A percentile compares a stretch with the other conserved stretches of the same genome.
Conservation (phyloP, 495 filamentous ascomycete genomes). For the Neurospora tetraspora region DNA sequence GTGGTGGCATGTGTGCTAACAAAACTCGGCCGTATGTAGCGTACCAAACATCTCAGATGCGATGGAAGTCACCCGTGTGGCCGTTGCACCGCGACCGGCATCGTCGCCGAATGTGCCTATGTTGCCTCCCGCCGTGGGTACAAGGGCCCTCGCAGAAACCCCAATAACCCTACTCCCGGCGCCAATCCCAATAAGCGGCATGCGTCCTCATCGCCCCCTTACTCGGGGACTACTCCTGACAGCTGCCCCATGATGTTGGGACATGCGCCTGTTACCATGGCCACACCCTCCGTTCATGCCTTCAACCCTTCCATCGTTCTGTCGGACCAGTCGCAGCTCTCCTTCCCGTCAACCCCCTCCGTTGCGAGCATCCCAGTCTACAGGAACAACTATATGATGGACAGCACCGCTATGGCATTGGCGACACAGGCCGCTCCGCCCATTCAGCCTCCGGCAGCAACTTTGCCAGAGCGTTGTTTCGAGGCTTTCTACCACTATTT, state of each 20-base stretch:
- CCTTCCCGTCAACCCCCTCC: slow-evolving; percentile 24
- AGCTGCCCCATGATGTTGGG: slow-evolving; percentile 39
- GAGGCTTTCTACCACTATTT: slow-evolving; percentile 55
- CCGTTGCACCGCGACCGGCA: slow-evolving; percentile 30
- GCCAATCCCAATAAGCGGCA: slow-evolving; percentile 41
- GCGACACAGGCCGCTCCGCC: slow-evolving; percentile 4
- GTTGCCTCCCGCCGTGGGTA: slow-evolving; percentile 42
- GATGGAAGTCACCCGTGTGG: slow-evolving; percentile 36
- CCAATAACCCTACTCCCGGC: slow-evolving; percentile 14
- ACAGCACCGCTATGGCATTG: slow-evolving; percentile 15
- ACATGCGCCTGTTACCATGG: slow-evolving; percentile 18
- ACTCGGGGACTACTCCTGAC: slow-evolving; percentile 18
- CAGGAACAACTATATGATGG: slow-evolving; percentile 23
- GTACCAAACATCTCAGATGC: slow-evolving; percentile 42
- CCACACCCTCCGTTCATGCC: slow-evolving; percentile 17
- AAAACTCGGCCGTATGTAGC: slow-evolving; percentile 17
- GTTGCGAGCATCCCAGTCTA: slow-evolving; percentile 26
- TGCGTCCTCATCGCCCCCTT: slow-evolving; percentile 36
- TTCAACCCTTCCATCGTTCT: slow-evolving; percentile 31
- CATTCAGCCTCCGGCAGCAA: slow-evolving; percentile 22
- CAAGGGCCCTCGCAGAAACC: slow-evolving; percentile 35
- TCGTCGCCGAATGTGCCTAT: slow-evolving; percentile 33
- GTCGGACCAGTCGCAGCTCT: slow-evolving; percentile 28
- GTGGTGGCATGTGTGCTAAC: slow-evolving; percentile 6
- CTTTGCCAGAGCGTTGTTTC: slow-evolving; percentile 38